These are phyloP conservation scores for Alternaria brassicicola DNA, from an alignment of 2,329 filamentous ascomycete genomes.

Conservation along the genomic window DNA sequence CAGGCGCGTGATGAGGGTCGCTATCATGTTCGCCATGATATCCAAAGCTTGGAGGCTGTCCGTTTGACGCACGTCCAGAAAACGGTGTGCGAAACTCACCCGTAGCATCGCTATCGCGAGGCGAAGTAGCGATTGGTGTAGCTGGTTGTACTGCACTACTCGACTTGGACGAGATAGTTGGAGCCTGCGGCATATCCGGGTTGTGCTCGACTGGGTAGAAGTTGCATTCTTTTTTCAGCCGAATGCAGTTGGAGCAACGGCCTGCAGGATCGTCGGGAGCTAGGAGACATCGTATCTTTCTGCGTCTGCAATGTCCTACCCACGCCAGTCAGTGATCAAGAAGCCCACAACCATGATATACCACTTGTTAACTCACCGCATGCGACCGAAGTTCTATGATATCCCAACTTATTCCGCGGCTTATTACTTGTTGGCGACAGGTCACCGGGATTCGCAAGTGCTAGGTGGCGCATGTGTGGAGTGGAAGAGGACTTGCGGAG, in stretches of 20 bases:
- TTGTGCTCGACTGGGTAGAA: conserved; percentile 88
- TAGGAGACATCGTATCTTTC: conserved; percentile 90
- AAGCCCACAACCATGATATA: not conserved
- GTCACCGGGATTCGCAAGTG: conserved; percentile 47
- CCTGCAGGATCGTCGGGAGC: conserved; percentile 73
- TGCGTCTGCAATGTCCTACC: conserved; percentile 84
- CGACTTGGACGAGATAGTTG: conserved; percentile 53
- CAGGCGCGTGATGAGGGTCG: conserved; percentile 33
- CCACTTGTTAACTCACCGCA: conserved; percentile 73
- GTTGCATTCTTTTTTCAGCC: conserved; percentile 91
- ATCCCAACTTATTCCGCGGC: conserved; percentile 89
- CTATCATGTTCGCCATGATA: conserved; percentile 35
- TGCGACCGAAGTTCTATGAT: conserved; percentile 92
- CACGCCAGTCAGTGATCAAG: conserved; percentile 25
- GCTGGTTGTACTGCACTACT: conserved; percentile 50
- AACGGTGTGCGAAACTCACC: conserved; percentile 43
- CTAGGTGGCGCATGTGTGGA: conserved; percentile 55
- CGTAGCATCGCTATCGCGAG: conserved; percentile 44
- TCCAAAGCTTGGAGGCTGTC: conserved; percentile 30
- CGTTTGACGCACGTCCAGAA: conserved; percentile 19
- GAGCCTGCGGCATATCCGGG: conserved; percentile 56
- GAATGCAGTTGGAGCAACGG: conserved; percentile 90
- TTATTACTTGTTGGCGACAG: conserved; percentile 64
- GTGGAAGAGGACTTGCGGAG: conserved; percentile 55
- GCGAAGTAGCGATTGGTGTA: conserved; percentile 58